Percentiles rank a stretch among this genome's conserved stretches.
Conservation (phyloP, 805 yeast genomes). For the Nakazawaea anatomiae region DNA sequence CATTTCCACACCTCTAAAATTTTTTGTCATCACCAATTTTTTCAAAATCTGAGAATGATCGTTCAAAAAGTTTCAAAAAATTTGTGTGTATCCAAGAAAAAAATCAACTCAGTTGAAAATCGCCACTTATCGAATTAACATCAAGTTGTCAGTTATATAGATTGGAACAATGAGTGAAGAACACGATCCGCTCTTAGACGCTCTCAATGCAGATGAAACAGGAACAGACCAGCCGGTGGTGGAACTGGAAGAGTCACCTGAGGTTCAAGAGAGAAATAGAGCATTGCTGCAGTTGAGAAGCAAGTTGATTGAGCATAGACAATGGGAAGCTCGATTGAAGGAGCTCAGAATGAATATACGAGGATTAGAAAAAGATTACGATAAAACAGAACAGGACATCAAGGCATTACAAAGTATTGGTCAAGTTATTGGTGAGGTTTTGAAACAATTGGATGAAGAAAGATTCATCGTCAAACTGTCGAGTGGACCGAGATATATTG, state of each 20-base stretch:
- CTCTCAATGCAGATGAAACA: conserved; percentile 39
- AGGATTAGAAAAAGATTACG: conserved; percentile 76
- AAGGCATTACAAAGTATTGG: conserved; percentile 97
- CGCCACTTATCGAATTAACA: neutral
- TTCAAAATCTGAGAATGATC: too few relatives aligned
- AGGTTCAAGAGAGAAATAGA: conserved; percentile 54
- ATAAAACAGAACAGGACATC: conserved; percentile 93
- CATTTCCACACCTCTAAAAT: neutral
- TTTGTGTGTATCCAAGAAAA: neutral
- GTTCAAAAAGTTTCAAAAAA: too few relatives aligned
- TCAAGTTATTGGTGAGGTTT: conserved; percentile 93
- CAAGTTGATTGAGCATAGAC: conserved; percentile 86
- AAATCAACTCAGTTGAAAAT: neutral
- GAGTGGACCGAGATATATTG: conserved; percentile 95
- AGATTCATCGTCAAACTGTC: conserved; percentile 94
- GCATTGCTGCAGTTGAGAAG: conserved; percentile 77
- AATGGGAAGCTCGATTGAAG: conserved; percentile 88
- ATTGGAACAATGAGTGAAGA: conserved; percentile 46
- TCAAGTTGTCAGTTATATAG: neutral
- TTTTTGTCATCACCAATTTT: neutral
- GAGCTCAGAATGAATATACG: conserved; percentile 78
- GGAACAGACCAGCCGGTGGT: conserved; percentile 17
- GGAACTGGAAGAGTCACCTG: conserved; percentile 23
- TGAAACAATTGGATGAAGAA: conserved; percentile 92
- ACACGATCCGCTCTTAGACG: conserved; percentile 72